Evolutionary conservation across 108 stramenopile species (phyloP).

Genomic region (Nitzschia sp.): DNA sequence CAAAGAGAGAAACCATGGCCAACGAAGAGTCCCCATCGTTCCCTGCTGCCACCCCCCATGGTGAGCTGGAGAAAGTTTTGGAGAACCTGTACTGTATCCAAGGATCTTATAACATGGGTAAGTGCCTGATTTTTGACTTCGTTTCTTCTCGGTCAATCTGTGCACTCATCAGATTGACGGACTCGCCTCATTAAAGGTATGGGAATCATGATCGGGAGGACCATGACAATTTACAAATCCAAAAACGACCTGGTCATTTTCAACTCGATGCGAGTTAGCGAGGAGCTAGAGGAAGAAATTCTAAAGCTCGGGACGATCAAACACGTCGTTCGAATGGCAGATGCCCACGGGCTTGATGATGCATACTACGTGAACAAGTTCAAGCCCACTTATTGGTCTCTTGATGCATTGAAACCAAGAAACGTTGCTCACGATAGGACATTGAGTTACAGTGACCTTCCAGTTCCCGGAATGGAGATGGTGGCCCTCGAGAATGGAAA

Average conservation of each 20-base stretch:
- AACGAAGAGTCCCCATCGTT: too few relatives aligned
- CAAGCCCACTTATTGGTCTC: neutral
- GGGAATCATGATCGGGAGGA: neutral
- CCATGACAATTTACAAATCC: conserved; percentile 15
- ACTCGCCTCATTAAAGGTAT: too few relatives aligned
- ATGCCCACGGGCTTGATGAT: conserved; percentile 25
- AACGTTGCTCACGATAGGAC: neutral
- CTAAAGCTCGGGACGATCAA: conserved; percentile 13
- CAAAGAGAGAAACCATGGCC: too few relatives aligned
- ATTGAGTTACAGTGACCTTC: neutral
- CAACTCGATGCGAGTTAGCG: conserved; percentile 15
- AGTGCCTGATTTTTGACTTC: neutral
- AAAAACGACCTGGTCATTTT: conserved; percentile 16
- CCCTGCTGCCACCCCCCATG: conserved; percentile 11
- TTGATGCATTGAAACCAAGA: neutral
- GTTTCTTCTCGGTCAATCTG: neutral
- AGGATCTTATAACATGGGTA: conserved; percentile 14
- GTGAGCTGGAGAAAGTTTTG: conserved; percentile 16
- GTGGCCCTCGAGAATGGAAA: neutral
- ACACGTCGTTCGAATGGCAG: conserved; percentile 21
- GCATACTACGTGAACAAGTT: conserved; percentile 10
- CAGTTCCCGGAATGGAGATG: neutral
- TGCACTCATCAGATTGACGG: neutral
- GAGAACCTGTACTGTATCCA: conserved; percentile 7
- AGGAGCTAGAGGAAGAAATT: conserved; percentile 4